These are phyloP conservation scores for Dictyostelium brefeldianum DNA, from an alignment of 78 protist genomes.

Conservation along the genomic window DNA sequence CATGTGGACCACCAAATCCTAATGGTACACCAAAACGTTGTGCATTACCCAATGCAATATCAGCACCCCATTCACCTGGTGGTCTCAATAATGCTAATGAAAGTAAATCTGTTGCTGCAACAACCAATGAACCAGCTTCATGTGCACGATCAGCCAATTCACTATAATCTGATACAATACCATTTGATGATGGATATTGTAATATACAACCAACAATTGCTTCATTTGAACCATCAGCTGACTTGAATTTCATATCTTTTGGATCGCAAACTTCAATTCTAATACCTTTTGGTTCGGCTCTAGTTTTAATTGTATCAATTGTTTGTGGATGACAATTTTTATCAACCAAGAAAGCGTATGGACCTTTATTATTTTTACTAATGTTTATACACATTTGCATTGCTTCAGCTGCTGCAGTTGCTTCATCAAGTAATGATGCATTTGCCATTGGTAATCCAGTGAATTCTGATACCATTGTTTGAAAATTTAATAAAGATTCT, in stretches of 20 bases:
- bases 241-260: slow-evolving; percentile 41
- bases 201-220: slow-evolving; percentile 87
- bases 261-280: slow-evolving; percentile 66
- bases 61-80: slow-evolving; percentile 94
- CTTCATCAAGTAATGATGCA: slow-evolving; percentile 98
- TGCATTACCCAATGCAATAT: slow-evolving; percentile 94
- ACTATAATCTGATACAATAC: slow-evolving; percentile 82
- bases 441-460: slow-evolving; percentile 94
- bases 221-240: not conserved
- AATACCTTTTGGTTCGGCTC: slow-evolving; percentile 92
- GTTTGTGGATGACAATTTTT: slow-evolving; percentile 92
- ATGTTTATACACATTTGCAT: slow-evolving; percentile 89
- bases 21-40: slow-evolving; percentile 99
- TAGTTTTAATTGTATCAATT: slow-evolving; percentile 90
- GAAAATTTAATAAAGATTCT: slow-evolving; percentile 97
- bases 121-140: slow-evolving; percentile 54
- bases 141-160: slow-evolving; percentile 75
- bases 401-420: slow-evolving; percentile 98
- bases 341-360: slow-evolving; percentile 82
- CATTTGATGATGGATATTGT: slow-evolving; percentile 95
- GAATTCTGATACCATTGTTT: slow-evolving; percentile 96
- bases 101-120: slow-evolving; percentile 94
- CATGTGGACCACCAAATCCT: slow-evolving; percentile 99
- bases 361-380: slow-evolving; percentile 40
- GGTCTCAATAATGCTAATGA: slow-evolving; percentile 90